These are phyloP conservation scores for Scheffersomyces coipomensis DNA, from an alignment of 805 yeast genomes.

Conservation along the genomic window DNA sequence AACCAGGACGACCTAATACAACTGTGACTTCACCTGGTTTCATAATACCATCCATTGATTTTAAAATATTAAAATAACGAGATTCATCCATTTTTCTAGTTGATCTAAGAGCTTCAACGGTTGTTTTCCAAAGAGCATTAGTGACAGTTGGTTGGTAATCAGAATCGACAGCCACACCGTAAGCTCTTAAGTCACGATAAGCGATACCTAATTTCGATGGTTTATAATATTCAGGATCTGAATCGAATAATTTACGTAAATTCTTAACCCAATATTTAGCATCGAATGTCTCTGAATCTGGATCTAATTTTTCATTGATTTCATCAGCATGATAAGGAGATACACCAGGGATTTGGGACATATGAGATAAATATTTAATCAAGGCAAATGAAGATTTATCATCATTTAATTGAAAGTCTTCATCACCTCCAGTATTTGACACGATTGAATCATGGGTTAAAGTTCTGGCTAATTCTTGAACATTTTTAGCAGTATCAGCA, in stretches of 20 bases:
- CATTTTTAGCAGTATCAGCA: conserved; percentile 26
- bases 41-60: conserved; percentile 34
- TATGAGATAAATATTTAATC: conserved; percentile 41
- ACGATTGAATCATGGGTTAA: conserved; percentile 19
- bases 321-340: conserved; percentile 29
- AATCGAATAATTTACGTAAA: conserved; percentile 48
- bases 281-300: conserved; percentile 55
- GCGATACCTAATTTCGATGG: conserved; percentile 60
- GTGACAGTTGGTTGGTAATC: conserved; percentile 63
- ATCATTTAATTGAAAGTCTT: conserved; percentile 2
- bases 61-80: conserved; percentile 29
- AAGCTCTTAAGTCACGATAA: conserved; percentile 57
- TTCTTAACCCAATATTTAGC: conserved; percentile 69
- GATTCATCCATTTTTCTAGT: conserved; percentile 19
- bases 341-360: conserved; percentile 53
- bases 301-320: conserved; percentile 50
- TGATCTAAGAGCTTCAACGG: conserved; percentile 13
- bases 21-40: conserved; percentile 40
- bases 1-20: conserved; percentile 42
- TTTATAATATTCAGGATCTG: conserved; percentile 62
- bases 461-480: conserved; percentile 44
- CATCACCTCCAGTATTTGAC: neutral
- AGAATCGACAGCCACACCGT: conserved; percentile 65
- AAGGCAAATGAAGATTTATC: conserved; percentile 21
- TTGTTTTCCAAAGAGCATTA: conserved; percentile 34